These are phyloP conservation scores for Colletotrichum filicis DNA, from an alignment of 2,329 filamentous ascomycete species.

Conservation along the genomic window DNA sequence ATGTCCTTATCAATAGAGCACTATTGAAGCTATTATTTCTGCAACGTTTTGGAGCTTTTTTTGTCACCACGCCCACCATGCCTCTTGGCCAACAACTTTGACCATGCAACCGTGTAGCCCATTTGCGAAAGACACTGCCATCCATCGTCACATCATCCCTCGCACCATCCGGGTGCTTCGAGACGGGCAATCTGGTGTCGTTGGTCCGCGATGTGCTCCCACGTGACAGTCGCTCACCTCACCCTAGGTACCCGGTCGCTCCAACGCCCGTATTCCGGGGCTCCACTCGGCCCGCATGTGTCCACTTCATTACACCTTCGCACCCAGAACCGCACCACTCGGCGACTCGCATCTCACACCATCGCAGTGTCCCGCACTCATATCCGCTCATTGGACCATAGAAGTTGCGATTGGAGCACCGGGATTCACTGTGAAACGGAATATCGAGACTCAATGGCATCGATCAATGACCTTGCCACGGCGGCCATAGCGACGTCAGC, in stretches of 20 bases:
- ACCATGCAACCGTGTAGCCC: background rate
- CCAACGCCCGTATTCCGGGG: conserved; percentile 3
- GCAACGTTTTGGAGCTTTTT: background rate
- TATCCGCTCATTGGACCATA: background rate
- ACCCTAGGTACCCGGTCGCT: background rate
- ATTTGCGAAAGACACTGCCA: background rate
- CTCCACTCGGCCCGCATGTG: conserved; percentile 12
- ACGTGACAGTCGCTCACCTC: conserved; percentile 19
- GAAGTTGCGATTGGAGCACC: background rate
- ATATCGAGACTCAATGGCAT: conserved; percentile 48
- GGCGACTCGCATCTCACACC: background rate
- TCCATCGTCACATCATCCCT: background rate
- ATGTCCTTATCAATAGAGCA: conserved; percentile 29
- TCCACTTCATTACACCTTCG: background rate
- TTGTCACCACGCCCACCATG: background rate
- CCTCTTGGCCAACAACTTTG: background rate
- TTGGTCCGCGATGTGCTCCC: background rate
- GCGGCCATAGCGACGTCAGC: conserved; percentile 58
- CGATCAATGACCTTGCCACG: conserved; percentile 61
- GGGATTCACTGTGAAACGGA: background rate
- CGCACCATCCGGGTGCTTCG: background rate
- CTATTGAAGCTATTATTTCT: background rate
- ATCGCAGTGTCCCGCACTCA: background rate
- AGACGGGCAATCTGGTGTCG: background rate
- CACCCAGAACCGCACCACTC: background rate